Evolutionary conservation across 352 stramenopile genomes (phyloP).

Genomic region (Lagenidium sp.): DNA sequence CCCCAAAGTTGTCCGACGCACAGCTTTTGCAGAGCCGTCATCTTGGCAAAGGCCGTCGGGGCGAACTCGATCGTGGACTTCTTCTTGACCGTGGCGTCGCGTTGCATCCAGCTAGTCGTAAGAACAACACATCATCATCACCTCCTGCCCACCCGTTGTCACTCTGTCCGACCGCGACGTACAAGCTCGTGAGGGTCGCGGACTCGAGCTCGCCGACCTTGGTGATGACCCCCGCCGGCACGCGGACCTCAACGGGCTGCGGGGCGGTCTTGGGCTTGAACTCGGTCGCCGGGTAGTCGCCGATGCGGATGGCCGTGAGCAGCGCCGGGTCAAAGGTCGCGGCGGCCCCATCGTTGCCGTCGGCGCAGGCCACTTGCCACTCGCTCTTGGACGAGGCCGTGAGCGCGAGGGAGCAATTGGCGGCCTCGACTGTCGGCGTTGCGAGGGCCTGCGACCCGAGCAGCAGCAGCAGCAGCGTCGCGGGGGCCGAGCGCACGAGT

Average conservation of each 20-base stretch:
- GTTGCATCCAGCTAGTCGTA: neutral
- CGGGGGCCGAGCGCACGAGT: too few relatives aligned
- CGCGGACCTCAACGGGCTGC: neutral
- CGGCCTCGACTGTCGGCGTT: neutral
- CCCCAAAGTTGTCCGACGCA: neutral
- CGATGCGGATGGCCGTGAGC: conserved; percentile 4
- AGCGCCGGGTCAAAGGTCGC: conserved; percentile 6
- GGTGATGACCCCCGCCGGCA: neutral
- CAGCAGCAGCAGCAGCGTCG: too few relatives aligned
- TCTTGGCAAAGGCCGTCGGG: conserved; percentile 1
- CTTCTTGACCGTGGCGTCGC: too few relatives aligned
- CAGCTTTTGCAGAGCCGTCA: conserved; percentile 5
- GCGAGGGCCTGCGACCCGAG: neutral
- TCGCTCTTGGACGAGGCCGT: neutral
- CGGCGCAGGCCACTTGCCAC: conserved; percentile 5
- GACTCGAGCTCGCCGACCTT: conserved; percentile 3
- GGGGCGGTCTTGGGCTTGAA: neutral
- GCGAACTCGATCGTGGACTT: conserved; percentile 5
- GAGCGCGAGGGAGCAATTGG: neutral
- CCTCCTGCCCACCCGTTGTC: neutral
- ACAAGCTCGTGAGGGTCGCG: conserved; percentile 2
- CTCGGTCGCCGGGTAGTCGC: neutral
- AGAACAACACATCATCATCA: neutral
- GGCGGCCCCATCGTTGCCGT: neutral
- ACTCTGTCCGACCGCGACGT: neutral